Conservation (phyloP, 2,329 filamentous ascomycete species). For the Xylariales sp. region DNA sequence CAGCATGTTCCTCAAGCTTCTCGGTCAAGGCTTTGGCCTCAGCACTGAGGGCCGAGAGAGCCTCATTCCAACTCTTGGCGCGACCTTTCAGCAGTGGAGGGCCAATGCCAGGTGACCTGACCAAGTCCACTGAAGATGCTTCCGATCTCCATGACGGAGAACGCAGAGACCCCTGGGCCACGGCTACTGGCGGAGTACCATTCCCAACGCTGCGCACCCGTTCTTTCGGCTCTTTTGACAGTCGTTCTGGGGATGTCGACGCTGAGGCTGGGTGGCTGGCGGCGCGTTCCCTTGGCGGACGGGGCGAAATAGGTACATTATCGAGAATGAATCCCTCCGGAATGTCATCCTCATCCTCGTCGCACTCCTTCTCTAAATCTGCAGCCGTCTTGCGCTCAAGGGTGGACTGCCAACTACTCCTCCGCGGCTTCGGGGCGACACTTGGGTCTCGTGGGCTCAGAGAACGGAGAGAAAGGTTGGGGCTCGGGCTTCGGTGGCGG, state of each 20-base stretch:
- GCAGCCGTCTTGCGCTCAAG: slow-evolving; percentile 61
- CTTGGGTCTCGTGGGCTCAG: slow-evolving; percentile 39
- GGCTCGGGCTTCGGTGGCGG: slow-evolving; percentile 48
- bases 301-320: slow-evolving; percentile 79
- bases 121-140: slow-evolving; percentile 26
- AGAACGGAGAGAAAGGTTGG: slow-evolving; percentile 33
- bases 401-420: slow-evolving; percentile 69
- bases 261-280: slow-evolving; percentile 50
- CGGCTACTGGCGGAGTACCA: slow-evolving; percentile 56
- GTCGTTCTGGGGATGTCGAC: slow-evolving; percentile 48
- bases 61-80: slow-evolving; percentile 71
- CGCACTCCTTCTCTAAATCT: slow-evolving; percentile 71
- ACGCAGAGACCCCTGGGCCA: slow-evolving; percentile 55
- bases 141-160: slow-evolving; percentile 52
- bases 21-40: slow-evolving; percentile 74
- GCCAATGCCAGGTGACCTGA: slow-evolving; percentile 27
- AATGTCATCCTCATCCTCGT: slow-evolving; percentile 74
- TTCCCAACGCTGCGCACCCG: slow-evolving; percentile 55
- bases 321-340: slow-evolving; percentile 75
- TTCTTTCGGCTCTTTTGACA: slow-evolving; percentile 47
- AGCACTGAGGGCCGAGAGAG: slow-evolving; percentile 61
- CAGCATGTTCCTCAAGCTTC: slow-evolving; percentile 74
- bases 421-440: slow-evolving; percentile 35
- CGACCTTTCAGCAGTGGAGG: slow-evolving; percentile 46
- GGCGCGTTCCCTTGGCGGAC: slow-evolving; percentile 51